phyloP scores from a whole-genome alignment of 2,329 filamentous ascomycete species.

The Fusarium odoratissimum region DNA sequence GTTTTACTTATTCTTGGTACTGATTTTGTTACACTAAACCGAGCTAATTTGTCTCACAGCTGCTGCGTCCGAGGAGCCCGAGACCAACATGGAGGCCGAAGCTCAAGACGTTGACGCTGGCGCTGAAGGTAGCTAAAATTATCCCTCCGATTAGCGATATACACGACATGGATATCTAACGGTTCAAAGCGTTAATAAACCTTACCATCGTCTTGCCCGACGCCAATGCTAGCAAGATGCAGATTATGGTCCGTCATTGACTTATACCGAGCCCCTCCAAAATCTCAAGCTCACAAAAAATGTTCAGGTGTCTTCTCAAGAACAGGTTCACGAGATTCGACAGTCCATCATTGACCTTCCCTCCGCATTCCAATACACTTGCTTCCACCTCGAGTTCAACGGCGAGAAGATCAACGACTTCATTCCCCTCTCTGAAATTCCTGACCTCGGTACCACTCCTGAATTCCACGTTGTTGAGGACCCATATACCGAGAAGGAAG shows the following conservation, averaged over 20 bases:
- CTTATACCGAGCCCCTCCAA: slow-evolving; percentile 5
- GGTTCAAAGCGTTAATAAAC: slow-evolving; percentile 61
- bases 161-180: slow-evolving; percentile 28
- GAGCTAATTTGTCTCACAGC: slow-evolving; percentile 30
- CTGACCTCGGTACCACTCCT: slow-evolving; percentile 79
- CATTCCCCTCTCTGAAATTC: slow-evolving; percentile 88
- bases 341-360: slow-evolving; percentile 96
- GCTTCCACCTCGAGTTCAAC: slow-evolving; percentile 95
- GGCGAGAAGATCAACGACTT: slow-evolving; percentile 95
- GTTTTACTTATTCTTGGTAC: neutral
- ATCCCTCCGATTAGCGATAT: slow-evolving; percentile 3
- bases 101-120: slow-evolving; percentile 46
- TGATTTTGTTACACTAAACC: neutral
- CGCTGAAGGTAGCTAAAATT: slow-evolving; percentile 49
- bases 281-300: slow-evolving; percentile 27
- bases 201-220: slow-evolving; percentile 86
- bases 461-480: slow-evolving; percentile 89
- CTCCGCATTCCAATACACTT: slow-evolving; percentile 94
- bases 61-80: slow-evolving; percentile 40
- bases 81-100: slow-evolving; percentile 43
- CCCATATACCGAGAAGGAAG: slow-evolving; percentile 98
- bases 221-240: slow-evolving; percentile 76
- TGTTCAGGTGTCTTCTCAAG: slow-evolving; percentile 83
- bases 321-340: slow-evolving; percentile 96
- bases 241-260: slow-evolving; percentile 78